phyloP scores from a whole-genome alignment of 192 early-diverging fungal species.

The Umbelopsis vinacea region DNA sequence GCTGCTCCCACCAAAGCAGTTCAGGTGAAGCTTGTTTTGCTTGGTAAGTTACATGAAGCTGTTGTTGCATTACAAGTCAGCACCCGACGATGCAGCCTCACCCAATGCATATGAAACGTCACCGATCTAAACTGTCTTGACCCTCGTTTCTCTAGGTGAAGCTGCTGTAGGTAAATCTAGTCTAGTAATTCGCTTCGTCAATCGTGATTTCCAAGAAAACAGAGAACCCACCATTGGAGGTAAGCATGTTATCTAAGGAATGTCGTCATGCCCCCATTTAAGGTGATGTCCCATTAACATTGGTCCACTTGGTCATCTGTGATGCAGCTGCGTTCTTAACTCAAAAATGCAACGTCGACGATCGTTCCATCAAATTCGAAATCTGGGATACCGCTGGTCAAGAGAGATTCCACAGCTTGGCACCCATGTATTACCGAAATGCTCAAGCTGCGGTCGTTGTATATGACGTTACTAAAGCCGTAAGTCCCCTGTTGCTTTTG shows the following conservation, averaged over 20 bases:
- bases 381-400: slow-evolving; percentile 97
- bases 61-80: too few species aligned
- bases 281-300: background rate
- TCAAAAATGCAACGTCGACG: slow-evolving; percentile 92
- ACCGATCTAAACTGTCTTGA: too few species aligned
- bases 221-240: slow-evolving; percentile 98
- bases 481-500: slow-evolving; percentile 34
- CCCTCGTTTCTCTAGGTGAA: slow-evolving; percentile 53
- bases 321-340: slow-evolving; percentile 82
- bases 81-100: too few species aligned
- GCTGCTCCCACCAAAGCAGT: slow-evolving; percentile 70
- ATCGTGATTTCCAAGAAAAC: slow-evolving; percentile 94
- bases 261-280: background rate
- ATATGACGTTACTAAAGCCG: slow-evolving; percentile 90
- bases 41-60: slow-evolving; percentile 53
- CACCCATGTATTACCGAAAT: slow-evolving; percentile 97
- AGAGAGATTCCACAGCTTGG: slow-evolving; percentile 90
- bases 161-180: slow-evolving; percentile 99
- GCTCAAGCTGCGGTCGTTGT: slow-evolving; percentile 97
- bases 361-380: slow-evolving; percentile 81
- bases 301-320: too few species aligned
- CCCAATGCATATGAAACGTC: background rate
- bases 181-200: slow-evolving; percentile 93
- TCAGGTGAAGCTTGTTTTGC: slow-evolving; percentile 96
- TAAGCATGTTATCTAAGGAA: slow-evolving; percentile 22